Base-by-base conservation (phyloP, 164 flowering plant genomes). In the Vitis cinerea region DNA sequence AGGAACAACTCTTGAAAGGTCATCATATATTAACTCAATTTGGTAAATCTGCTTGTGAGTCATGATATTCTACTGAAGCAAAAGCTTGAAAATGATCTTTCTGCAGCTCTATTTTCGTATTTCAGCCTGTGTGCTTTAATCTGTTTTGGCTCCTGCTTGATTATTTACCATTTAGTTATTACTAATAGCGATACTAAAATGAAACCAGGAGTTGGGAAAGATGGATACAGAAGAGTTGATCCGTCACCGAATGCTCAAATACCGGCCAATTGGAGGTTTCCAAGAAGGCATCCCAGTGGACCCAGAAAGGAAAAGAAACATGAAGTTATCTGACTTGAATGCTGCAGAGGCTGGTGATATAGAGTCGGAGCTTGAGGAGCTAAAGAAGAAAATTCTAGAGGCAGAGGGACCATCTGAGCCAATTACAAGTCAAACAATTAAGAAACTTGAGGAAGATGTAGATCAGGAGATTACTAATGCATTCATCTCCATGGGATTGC, bases 401-500 rank as follows among this genome's bases (percentile, higher is more conserved):
- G 75, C 73, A 0, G 72, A 74, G 61, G 74, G 64, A 14, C 68
- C 74, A 10, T 17, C 66, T 13, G 75, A 70, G 56, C 71, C 62
- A 31, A 52, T 67, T 52, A 70, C 78, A 10, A 63, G 51, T 50
- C 68, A 77, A 64, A 61, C 70, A 8, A 65, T 80, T 54, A 65
- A 79, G 71, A 73, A 69, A 67, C 74, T 79, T 19, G 31, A 53
- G 63, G 66, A 76, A 67, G 83, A 83, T 23, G 77, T 78, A 2
- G 83, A 80, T 55, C 53, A 76, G 62, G 82, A 78, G 67, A 73
- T 80, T 2, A 76, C 75, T 16, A 69, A 65, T 19, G 82, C 83
- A 44, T 74, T 80, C 71, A 78, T 72, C 44, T 68, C 83, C 23
- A 74, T 82, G 78, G 83, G 83, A 5, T 62, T 82, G 59, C 67